Conservation (phyloP, 371 early-diverging fungal genomes). For the Circinella umbellata region DNA sequence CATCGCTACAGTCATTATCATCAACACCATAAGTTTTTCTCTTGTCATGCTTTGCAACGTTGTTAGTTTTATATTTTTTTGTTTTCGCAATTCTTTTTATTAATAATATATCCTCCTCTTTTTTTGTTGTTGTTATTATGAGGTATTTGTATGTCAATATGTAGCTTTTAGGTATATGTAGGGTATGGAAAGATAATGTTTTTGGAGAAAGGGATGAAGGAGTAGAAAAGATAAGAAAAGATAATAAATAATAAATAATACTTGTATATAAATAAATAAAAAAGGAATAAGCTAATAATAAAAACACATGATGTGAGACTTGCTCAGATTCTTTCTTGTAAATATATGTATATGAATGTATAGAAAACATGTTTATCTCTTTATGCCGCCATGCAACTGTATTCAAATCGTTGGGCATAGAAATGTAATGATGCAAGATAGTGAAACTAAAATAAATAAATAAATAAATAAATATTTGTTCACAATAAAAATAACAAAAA, state of each 20-base stretch:
- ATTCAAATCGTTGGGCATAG: conserved; percentile 46
- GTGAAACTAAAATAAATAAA: conserved; percentile 38
- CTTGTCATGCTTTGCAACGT: too few species aligned
- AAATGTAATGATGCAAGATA: conserved; percentile 57
- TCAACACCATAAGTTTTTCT: not conserved
- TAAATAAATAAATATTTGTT: not conserved
- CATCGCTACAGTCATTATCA: conserved; percentile 1
- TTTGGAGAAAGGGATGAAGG: not conserved
- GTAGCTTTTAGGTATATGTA: not conserved
- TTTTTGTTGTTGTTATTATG: too few species aligned
- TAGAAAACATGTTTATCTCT: not conserved
- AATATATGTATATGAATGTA: too few species aligned
- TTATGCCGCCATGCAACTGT: conserved; percentile 38
- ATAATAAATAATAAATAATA: not conserved
- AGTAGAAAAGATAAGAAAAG: not conserved
- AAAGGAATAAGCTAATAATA: too few species aligned
- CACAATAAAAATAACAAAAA: not conserved
- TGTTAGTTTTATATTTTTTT: too few species aligned
- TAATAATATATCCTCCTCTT: not conserved
- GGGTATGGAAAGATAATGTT: conserved; percentile 1
- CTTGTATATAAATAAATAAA: not conserved
- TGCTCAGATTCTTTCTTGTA: not conserved
- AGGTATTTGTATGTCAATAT: not conserved
- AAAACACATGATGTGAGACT: not conserved
- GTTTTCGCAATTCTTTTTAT: not conserved